phyloP scores from a whole-genome alignment of 805 yeast genomes.

The Priceomyces castillae region DNA sequence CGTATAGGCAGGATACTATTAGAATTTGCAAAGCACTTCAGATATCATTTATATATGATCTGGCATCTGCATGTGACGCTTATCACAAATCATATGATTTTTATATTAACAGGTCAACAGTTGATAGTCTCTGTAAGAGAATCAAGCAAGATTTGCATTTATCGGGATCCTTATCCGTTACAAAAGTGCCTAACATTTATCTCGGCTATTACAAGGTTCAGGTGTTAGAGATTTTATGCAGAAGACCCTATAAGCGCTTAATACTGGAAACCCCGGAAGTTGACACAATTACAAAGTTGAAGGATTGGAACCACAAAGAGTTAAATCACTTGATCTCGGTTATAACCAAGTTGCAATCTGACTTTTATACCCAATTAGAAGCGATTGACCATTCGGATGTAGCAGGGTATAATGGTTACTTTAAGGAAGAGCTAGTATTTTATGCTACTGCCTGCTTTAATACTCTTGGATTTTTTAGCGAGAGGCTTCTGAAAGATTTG shows the following conservation, averaged over 20 bases:
- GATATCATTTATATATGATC: neutral
- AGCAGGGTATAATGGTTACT: conserved; percentile 6
- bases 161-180: neutral
- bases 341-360: conserved; percentile 15
- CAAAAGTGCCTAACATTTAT: conserved; percentile 1
- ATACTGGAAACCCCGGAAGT: neutral
- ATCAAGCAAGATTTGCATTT: neutral
- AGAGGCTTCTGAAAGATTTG: conserved; percentile 19
- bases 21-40: conserved; percentile 1
- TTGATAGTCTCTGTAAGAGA: neutral
- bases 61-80: neutral
- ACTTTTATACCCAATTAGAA: conserved; percentile 19
- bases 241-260: neutral
- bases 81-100: neutral
- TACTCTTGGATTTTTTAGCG: conserved; percentile 18
- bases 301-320: conserved; percentile 5
- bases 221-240: conserved; percentile 9
- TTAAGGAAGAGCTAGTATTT: conserved; percentile 21
- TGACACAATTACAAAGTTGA: neutral
- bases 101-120: neutral
- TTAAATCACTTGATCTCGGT: conserved; percentile 9
- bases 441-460: conserved; percentile 23
- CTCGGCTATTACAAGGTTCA: conserved; percentile 16
- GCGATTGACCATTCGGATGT: conserved; percentile 12
- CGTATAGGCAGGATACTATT: neutral